Evolutionary conservation across 257 asterid species (phyloP), one percentile per base, ranked within the genome.

Genomic region (Nicotiana paniculata): DNA sequence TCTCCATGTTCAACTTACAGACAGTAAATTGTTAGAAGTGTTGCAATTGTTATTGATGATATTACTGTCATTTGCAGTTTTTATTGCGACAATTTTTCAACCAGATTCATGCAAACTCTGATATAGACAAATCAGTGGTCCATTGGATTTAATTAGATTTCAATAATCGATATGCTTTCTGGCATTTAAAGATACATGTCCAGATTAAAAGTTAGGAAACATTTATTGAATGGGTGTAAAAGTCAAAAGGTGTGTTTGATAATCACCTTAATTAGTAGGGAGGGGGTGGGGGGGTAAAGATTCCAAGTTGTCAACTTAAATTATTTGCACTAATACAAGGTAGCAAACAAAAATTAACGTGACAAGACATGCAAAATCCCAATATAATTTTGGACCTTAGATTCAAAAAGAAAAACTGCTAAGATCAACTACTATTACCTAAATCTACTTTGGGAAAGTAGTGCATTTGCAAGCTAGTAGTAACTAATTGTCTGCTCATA

Each of bases 241-340:
- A 72, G 78, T 72, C 59, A 72, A 43, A 46, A 43, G n/a, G 15
- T 3, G 43, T 51, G 63, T 74, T 75, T 3, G 63, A 75, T 51
- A 26, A 75, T 51, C 63, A 26, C 79, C 16, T 13, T 75, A 48
- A 32, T 51, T 74, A 74, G 63, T 15, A 3, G 46, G 43, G 26
- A 2, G 43, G 43, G n/a, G n/a, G n/a, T n/a, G n/a, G n/a, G n/a
- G 46, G 46, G 3, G 0, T 75, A 48, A 51, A 51, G 16, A 75
- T 74, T 74, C 16, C 9, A 74, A 74, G 53, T 48, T 75, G 79
- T 75, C 79, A 75, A 75, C 79, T 26, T 28, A 51, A 58, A 75
- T 75, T 75, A 75, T 75, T 75, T 51, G 62, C 37, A 35, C 37
- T 15, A 75, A 51, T 15, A 21, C 43, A 51, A 48, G 35, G 43